phyloP scores from a whole-genome alignment of 768 basidiomycete genomes.

The Coprinellus micaceus region DNA sequence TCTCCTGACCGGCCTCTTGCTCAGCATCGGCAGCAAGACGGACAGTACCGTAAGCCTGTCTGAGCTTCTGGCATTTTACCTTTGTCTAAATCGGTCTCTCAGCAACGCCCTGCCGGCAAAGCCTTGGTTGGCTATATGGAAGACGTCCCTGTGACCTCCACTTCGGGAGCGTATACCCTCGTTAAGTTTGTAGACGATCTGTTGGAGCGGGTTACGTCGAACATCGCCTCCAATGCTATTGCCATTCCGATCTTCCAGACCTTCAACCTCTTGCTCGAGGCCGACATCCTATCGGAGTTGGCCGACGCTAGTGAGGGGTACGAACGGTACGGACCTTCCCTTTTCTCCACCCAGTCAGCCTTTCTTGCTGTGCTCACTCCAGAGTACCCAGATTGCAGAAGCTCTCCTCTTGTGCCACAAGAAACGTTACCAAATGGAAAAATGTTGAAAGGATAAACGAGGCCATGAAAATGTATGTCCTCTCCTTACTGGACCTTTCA shows the following conservation, averaged over 20 bases:
- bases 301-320: constrained; percentile 43
- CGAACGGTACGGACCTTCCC: constrained; percentile 43
- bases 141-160: constrained; percentile 41
- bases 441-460: constrained; percentile 78
- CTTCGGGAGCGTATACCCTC: constrained; percentile 41
- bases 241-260: constrained; percentile 83
- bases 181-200: constrained; percentile 57
- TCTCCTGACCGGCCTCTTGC: constrained; percentile 67
- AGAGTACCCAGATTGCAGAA: constrained; percentile 43
- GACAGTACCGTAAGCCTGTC: constrained; percentile 68
- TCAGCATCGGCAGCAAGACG: constrained; percentile 81
- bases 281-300: constrained; percentile 53
- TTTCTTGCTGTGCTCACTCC: constrained; percentile 31
- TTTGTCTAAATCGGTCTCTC: constrained; percentile 12
- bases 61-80: background rate
- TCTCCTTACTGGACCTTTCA: constrained; percentile 6
- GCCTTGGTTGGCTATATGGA: constrained; percentile 59
- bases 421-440: constrained; percentile 67
- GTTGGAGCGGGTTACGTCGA: constrained; percentile 46
- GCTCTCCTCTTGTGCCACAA: constrained; percentile 54
- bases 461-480: constrained; percentile 77
- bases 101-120: constrained; percentile 64
- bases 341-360: constrained; percentile 33
- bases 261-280: constrained; percentile 69
- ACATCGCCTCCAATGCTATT: constrained; percentile 60